Base-by-base conservation (phyloP, 1,284 basidiomycete genomes). In the Anthracocystis panici-leucophaei region DNA sequence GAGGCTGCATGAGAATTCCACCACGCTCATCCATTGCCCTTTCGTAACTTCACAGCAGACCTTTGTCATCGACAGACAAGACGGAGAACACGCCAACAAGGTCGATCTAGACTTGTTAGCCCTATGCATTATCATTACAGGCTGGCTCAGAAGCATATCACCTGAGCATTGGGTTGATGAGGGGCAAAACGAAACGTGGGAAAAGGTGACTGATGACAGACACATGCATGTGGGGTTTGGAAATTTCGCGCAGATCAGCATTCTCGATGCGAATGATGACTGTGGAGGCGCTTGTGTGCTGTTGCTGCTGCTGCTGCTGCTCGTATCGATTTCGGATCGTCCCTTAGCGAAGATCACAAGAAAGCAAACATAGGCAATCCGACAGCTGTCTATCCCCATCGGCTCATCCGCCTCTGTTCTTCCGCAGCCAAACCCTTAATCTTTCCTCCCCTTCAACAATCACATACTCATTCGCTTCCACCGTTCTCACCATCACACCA, bases 241-340 rank as follows among this genome's bases (percentile, higher is more conserved):
- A 21, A 21, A 21, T 41, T 53, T 38, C 14, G 35, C 14, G 35
- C 33, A 40, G 51, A 53, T 53, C 21, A 27, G 51, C 21, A 52
- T 48, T 18, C 25, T 27, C 35, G 21, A 53, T 25, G 16, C 21
- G 50, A 42, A 21, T 14, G 10, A 25, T 23, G 21, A 20, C 27
- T 66, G 64, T 66, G 64, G 64, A 66, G 64, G 64, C 53, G 53
- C 56, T 46, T 35, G 55, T 29, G 25, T 29, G 9, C 45, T 29
- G 46, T 27, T 27, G 46, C 18, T 16, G 46, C 18, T 9, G 42
- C 46, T 9, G 48, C 48, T 31, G 48, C 48, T 49, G 29, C 48
- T 38, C 35, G 35, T 65, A 70, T 70, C 62, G 62, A 70, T 70
- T 57, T 64, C 44, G 61, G 61, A 57, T 65, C 54, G 18, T 11